phyloP scores from a whole-genome alignment of 306 rosid genomes.

The Alnus rubra region DNA sequence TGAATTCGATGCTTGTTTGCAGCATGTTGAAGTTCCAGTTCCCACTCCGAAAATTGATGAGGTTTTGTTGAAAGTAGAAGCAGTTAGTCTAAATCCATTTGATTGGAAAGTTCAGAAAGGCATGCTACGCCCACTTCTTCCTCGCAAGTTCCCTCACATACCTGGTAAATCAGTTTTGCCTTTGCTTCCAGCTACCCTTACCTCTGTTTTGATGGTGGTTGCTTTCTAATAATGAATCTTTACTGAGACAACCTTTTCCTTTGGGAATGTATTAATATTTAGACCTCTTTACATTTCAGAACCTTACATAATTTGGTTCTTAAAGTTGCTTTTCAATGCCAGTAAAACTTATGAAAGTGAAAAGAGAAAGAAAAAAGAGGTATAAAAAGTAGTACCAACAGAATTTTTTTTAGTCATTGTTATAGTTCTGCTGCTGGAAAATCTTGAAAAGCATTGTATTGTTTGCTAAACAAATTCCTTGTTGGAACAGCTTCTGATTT shows the following conservation, averaged over 20 bases:
- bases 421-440: constrained; percentile 8
- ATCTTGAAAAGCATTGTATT: neutral
- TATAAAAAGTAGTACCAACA: neutral
- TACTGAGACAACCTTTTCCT: too few species aligned
- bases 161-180: constrained; percentile 52
- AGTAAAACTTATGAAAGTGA: neutral
- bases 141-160: constrained; percentile 62
- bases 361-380: neutral
- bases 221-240: too few species aligned
- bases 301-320: neutral
- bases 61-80: constrained; percentile 72
- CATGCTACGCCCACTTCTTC: constrained; percentile 53
- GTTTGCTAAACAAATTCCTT: constrained; percentile 10
- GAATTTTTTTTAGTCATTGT: neutral
- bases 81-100: constrained; percentile 65
- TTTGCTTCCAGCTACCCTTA: neutral
- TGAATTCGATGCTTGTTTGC: constrained; percentile 19
- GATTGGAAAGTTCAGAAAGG: constrained; percentile 87
- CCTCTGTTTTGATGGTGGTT: too few species aligned
- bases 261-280: neutral
- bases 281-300: too few species aligned
- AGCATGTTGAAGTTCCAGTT: constrained; percentile 64
- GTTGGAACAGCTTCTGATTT: constrained; percentile 60
- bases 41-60: constrained; percentile 63
- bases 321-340: neutral